Conservation (phyloP, 768 basidiomycete species). For the Clathrus columnatus region DNA sequence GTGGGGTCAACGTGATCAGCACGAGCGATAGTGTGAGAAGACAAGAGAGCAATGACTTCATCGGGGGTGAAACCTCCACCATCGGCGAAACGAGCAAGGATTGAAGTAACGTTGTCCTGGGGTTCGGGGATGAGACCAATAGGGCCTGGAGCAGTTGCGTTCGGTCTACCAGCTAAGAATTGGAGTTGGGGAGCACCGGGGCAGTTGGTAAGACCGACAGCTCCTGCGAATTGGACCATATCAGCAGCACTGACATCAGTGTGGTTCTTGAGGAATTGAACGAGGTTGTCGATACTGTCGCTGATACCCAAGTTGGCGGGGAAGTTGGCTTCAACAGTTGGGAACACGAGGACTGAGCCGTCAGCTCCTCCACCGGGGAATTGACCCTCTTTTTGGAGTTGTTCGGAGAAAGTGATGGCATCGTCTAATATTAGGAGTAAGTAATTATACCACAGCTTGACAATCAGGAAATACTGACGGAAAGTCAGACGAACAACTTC, state of each 20-base stretch:
- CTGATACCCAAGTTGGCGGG: constrained; percentile 20
- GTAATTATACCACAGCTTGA: background rate
- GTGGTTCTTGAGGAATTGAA: constrained; percentile 15
- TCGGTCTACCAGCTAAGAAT: constrained; percentile 13
- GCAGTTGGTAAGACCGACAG: constrained; percentile 17
- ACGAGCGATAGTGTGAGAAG: constrained; percentile 15
- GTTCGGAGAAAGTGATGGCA: constrained; percentile 4
- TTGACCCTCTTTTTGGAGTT: background rate
- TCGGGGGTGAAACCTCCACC: constrained; percentile 13
- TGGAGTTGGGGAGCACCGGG: constrained; percentile 19
- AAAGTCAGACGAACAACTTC: constrained; percentile 22
- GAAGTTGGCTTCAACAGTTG: constrained; percentile 18
- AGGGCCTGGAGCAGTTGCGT: constrained; percentile 14
- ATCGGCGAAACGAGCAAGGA: constrained; percentile 13
- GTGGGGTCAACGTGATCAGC: constrained; percentile 9
- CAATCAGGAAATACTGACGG: constrained; percentile 4
- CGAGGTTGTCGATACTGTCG: constrained; percentile 17
- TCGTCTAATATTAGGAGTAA: background rate
- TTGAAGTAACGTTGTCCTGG: constrained; percentile 10
- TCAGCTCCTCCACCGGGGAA: constrained; percentile 19
- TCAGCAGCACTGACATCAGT: constrained; percentile 14
- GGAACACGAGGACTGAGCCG: constrained; percentile 20
- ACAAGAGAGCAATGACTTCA: constrained; percentile 12
- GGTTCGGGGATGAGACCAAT: constrained; percentile 17
- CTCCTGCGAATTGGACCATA: constrained; percentile 18